phyloP scores from a whole-genome alignment of 1,284 basidiomycete genomes.

The Rhizopogon parksii region DNA sequence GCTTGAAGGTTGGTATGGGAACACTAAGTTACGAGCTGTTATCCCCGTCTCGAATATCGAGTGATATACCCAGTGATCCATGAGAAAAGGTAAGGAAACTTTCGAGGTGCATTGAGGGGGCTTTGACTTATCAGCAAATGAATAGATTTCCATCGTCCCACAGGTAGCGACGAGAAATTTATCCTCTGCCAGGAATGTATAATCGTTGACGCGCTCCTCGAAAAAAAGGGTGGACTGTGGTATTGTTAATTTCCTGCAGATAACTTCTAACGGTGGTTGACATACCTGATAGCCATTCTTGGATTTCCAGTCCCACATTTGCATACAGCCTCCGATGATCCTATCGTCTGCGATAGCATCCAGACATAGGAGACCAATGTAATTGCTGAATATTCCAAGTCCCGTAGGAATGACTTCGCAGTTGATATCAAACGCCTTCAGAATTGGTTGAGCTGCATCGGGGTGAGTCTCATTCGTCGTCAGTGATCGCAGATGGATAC shows the following conservation, averaged over 20 bases:
- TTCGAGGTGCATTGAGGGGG: conserved; percentile 20
- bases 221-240: conserved; percentile 32
- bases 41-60: conserved; percentile 28
- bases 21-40: conserved; percentile 32
- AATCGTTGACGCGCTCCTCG: conserved; percentile 42
- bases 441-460: conserved; percentile 30
- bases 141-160: conserved; percentile 41
- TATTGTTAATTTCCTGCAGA: conserved; percentile 1
- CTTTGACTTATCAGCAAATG: conserved; percentile 31
- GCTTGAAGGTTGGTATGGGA: neutral
- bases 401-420: conserved; percentile 27
- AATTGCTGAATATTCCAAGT: conserved; percentile 39
- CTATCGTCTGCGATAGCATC: conserved; percentile 31
- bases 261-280: conserved; percentile 6
- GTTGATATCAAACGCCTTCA: conserved; percentile 31
- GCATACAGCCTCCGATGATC: conserved; percentile 25
- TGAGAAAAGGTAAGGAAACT: conserved; percentile 33
- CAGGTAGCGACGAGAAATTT: conserved; percentile 38
- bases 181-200: conserved; percentile 39
- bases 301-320: conserved; percentile 42
- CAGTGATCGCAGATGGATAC: conserved; percentile 40
- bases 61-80: conserved; percentile 21
- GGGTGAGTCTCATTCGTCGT: conserved; percentile 44
- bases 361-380: conserved; percentile 41
- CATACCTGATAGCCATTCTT: conserved; percentile 28